Evolutionary conservation across 495 filamentous ascomycete species (phyloP).

Genomic region (Trichoderma erinaceum): DNA sequence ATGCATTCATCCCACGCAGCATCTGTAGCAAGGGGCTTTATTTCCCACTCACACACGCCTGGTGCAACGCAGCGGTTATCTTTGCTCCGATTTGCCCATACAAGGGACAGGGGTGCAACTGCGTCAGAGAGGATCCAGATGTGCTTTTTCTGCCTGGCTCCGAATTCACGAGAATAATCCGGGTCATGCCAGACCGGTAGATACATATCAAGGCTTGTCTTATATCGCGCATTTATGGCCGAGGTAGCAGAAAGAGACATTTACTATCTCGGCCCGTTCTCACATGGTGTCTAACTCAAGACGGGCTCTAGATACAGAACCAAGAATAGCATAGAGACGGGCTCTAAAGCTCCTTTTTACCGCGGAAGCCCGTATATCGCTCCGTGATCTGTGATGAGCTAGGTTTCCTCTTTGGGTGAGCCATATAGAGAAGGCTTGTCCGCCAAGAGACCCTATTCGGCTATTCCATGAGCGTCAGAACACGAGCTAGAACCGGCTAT

Average conservation of each 20-base stretch:
- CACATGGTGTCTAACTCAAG: slow-evolving; percentile 2
- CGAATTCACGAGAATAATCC: slow-evolving; percentile 4
- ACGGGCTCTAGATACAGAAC: neutral
- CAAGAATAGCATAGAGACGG: neutral
- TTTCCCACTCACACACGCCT: slow-evolving; percentile 1
- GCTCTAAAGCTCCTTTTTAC: no score
- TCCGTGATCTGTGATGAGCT: neutral
- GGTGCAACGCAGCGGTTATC: neutral
- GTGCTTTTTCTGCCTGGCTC: neutral
- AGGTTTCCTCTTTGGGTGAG: slow-evolving; percentile 3
- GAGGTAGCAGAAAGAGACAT: neutral
- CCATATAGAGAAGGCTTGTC: neutral
- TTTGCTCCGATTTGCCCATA: neutral
- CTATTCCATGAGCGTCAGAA: neutral
- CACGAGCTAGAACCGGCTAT: neutral
- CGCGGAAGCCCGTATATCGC: neutral
- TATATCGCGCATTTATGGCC: slow-evolving; percentile 5
- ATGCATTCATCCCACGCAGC: neutral
- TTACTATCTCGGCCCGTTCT: neutral
- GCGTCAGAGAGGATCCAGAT: neutral
- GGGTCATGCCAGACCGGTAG: neutral
- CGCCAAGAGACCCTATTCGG: neutral
- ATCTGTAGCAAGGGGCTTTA: no score
- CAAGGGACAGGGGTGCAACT: neutral
- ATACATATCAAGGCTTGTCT: neutral